Base-by-base conservation (phyloP, 257 asterid genomes). In the Solanum infundibuliforme region DNA sequence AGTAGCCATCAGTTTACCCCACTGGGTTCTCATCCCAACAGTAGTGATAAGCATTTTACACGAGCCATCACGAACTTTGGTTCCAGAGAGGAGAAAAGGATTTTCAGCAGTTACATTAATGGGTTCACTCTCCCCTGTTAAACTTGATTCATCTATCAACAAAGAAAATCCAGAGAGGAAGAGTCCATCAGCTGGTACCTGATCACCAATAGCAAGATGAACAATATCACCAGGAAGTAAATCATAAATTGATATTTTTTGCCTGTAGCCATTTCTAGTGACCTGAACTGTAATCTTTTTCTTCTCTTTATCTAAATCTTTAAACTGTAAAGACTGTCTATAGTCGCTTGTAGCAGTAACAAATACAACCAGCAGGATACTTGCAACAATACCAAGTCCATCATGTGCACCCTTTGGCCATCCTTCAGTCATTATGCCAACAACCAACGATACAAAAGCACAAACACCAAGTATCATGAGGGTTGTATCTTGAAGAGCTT, bases 341-440 rank as follows among this genome's bases (percentile, higher is more conserved):
- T 94, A 94, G 84, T 95, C 98, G 87, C 98, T 94, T 6, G 96
- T 92, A 52, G 98, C 98, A 58, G 98, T 95, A 88, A 95, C 98
- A 85, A 94, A 94, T 86, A 95, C 98, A 66, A 95, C 98, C 72
- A 95, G 93, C 82, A 95, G 93, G 79, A 95, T 95, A 91, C 98
- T 95, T 14, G 98, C 98, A 85, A 92, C 97, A 62, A 95, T 95
- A 75, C 98, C 98, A 86, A 95, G 95, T 52, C 98, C 98, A 87
- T 95, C 98, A 85, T 95, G 98, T 87, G 98, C 98, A 27, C 98
- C 98, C 85, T 88, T 92, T 7, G 98, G 98, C 98, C 98, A 95
- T 86, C 98, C 98, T 92, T 95, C 98, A 0, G 98, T 94, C 60
- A 96, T 94, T 69, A 95, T 94, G 38, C 98, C 98, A 69, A 95